A percentile compares a stretch with the other conserved stretches of the same genome.
These are phyloP conservation scores for Rhynchospora tenuis DNA, from an alignment of 176 grass and related monocot species.

Conservation along the genomic window DNA sequence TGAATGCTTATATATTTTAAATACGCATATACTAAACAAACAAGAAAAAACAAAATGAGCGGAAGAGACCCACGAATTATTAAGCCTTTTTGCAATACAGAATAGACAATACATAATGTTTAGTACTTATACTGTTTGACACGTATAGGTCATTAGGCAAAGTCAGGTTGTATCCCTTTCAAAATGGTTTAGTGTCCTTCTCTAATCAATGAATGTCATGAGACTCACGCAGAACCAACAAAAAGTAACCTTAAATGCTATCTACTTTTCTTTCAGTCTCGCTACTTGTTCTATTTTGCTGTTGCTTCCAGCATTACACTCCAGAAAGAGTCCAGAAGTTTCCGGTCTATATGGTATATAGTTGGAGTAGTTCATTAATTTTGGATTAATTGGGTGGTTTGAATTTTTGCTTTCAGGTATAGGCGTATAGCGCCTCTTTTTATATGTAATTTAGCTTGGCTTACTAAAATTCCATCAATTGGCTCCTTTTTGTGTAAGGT, in stretches of 20 bases:
- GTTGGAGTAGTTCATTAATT: background rate
- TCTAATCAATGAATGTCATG: slow-evolving; percentile 28
- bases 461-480: background rate
- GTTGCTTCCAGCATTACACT: background rate
- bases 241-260: slow-evolving; percentile 15
- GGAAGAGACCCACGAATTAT: background rate
- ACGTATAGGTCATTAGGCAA: background rate
- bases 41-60: background rate
- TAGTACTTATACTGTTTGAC: slow-evolving; percentile 9
- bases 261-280: background rate
- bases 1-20: too few species aligned
- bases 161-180: slow-evolving; percentile 14
- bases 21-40: background rate
- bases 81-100: background rate
- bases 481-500: background rate
- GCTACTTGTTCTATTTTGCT: background rate
- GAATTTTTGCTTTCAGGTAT: background rate
- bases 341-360: background rate
- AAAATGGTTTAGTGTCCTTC: slow-evolving; percentile 16
- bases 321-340: background rate
- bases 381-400: background rate
- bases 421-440: background rate
- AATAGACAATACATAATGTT: background rate
- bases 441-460: background rate
- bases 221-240: slow-evolving; percentile 12